Evolutionary conservation across 176 grass and related monocot species (phyloP).

Genomic region (Pharus latifolius): DNA sequence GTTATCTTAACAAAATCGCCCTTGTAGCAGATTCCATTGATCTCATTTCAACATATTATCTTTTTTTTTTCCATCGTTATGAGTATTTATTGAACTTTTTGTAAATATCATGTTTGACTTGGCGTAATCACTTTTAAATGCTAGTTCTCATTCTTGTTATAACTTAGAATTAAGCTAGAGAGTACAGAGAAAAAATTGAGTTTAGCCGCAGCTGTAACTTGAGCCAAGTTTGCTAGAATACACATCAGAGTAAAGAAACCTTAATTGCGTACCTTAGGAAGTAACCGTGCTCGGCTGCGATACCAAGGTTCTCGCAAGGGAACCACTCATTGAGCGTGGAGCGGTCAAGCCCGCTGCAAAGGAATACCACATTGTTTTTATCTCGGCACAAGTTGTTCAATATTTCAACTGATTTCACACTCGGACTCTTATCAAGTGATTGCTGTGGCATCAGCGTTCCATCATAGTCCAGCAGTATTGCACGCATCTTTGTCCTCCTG

Average conservation of each 20-base stretch:
- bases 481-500: constrained; percentile 47
- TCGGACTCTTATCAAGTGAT: constrained; percentile 62
- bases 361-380: constrained; percentile 53
- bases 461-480: constrained; percentile 76
- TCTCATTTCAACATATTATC: too few relatives aligned
- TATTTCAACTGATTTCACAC: constrained; percentile 40
- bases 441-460: constrained; percentile 87
- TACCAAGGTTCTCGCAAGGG: constrained; percentile 61
- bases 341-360: constrained; percentile 59
- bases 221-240: background rate
- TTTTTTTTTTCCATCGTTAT: too few relatives aligned
- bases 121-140: background rate
- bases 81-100: background rate
- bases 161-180: background rate
- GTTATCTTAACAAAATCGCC: too few relatives aligned
- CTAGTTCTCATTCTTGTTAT: background rate
- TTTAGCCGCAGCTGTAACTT: background rate
- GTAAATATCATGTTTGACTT: background rate
- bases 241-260: background rate
- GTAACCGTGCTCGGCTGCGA: constrained; percentile 88
- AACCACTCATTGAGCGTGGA: constrained; percentile 57
- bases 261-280: constrained; percentile 63
- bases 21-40: too few relatives aligned
- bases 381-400: constrained; percentile 64
- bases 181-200: background rate